A percentile compares a stretch with the other conserved stretches of the same genome.
Conservation (phyloP, 2,329 filamentous ascomycete species). For the Geosmithia morbida region DNA sequence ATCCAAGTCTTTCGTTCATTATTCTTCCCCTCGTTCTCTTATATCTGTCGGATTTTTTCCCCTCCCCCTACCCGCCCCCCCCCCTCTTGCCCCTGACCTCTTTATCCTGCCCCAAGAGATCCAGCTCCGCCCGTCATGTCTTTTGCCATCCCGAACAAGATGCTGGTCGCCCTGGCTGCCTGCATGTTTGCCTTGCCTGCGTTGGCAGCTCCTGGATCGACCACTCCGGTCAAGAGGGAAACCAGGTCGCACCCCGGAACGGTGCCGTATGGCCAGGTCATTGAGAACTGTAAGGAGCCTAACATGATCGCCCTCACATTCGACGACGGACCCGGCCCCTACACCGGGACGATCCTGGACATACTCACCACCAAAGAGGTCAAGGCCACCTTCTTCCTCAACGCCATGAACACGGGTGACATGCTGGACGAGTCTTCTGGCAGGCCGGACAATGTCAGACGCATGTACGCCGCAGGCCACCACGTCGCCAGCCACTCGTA, state of each 20-base stretch:
- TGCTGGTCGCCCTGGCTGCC: not conserved
- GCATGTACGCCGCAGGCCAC: conserved; percentile 26
- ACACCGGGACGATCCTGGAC: conserved; percentile 25
- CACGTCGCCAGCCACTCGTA: conserved; percentile 32
- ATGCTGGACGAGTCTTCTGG: conserved; percentile 20
- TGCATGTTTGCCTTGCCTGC: not conserved
- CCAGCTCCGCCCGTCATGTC: not conserved
- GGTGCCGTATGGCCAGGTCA: conserved; percentile 39
- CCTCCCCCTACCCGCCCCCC: not conserved
- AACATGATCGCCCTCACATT: conserved; percentile 27
- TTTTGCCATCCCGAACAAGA: not conserved
- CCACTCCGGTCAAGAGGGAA: not conserved
- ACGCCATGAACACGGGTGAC: conserved; percentile 20
- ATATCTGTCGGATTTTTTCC: too few relatives aligned
- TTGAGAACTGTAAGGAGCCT: conserved; percentile 21
- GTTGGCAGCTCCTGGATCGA: not conserved
- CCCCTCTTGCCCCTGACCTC: not conserved
- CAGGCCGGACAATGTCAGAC: conserved; percentile 21
- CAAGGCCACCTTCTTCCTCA: conserved; percentile 27
- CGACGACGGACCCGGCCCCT: conserved; percentile 29
- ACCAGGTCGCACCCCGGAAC: conserved; percentile 17
- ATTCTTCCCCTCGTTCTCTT: too few relatives aligned
- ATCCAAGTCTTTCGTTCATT: too few relatives aligned
- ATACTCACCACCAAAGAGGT: conserved; percentile 14
- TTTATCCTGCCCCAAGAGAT: not conserved